Base-by-base conservation (phyloP, 257 asterid species). In the Buddleja alternifolia region DNA sequence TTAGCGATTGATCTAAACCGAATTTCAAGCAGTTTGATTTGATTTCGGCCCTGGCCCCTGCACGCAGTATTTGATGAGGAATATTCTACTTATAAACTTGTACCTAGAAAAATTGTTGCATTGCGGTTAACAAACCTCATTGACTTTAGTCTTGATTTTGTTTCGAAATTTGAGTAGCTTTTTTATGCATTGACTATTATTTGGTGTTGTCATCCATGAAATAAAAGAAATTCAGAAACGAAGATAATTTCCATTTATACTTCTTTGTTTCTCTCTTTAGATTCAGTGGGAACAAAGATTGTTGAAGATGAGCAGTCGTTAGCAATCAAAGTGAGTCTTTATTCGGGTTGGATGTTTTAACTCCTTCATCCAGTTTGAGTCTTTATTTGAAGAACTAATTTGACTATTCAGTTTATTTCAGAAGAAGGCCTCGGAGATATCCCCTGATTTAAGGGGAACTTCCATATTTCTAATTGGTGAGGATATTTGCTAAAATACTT, bases 401-500 rank as follows among this genome's bases (percentile, higher is more conserved):
- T 66, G 62, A 72, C 71, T 62, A 44, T 70, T 58, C 71, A 74
- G 79, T 73, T 79, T 63, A 41, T 74, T 82, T 60, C 95, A 93
- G 97, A 81, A 78, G 60, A 87, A 59, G 75, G 96, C 97, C 40
- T 78, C 83, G 0, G 88, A 83, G 81, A 64, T 90, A 69, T 77
- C 94, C 66, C 72, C 87, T 20, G 94, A 79, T 66, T 67, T 93
- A 40, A 93, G 76, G 81, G 99, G 99, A 76, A 84, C 99, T 68
- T 90, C 85, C 63, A 69, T 93, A 32, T 93, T 87, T 76, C 89
- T 90, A 55, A 84, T 90, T 66, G 99, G 99, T 93, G 77, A 84
- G 97, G 55, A 10, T 14, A 1, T 46, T 61, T 60, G 47, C 58
- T 66, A 3, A 8, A 52, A 8, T 6, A 11, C 59, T 10, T 14